Evolutionary conservation across 208 protist species (phyloP).

Genomic region (Angomonas deanei): DNA sequence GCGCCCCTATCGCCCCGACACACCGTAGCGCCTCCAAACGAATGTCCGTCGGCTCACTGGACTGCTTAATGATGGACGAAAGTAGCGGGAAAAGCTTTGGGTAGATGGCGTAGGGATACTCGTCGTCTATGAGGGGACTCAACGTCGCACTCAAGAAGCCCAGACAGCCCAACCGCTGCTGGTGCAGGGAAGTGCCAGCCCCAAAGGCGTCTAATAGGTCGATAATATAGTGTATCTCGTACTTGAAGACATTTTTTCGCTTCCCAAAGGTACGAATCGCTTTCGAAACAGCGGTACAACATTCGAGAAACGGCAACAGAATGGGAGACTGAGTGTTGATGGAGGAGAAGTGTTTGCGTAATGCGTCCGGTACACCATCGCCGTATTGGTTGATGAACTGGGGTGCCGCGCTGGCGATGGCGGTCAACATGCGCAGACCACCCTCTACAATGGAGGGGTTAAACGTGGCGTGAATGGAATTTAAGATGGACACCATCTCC

Average conservation of each 20-base stretch:
- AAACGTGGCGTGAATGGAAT: constrained; percentile 41
- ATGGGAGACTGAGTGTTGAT: constrained; percentile 34
- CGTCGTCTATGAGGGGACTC: constrained; percentile 47
- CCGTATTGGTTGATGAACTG: constrained; percentile 76
- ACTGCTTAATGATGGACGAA: constrained; percentile 47
- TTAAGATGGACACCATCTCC: constrained; percentile 62
- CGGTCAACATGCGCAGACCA: constrained; percentile 65
- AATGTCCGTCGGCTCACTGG: constrained; percentile 62
- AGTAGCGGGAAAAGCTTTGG: constrained; percentile 67
- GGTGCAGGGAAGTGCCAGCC: constrained; percentile 40
- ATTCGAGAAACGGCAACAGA: constrained; percentile 62
- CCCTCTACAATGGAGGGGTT: constrained; percentile 51
- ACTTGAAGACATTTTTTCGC: constrained; percentile 29
- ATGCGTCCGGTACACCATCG: constrained; percentile 53
- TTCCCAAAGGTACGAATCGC: constrained; percentile 59
- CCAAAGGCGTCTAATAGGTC: constrained; percentile 60
- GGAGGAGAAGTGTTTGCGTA: constrained; percentile 46
- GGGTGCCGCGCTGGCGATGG: constrained; percentile 59
- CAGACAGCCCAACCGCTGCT: constrained; percentile 58
- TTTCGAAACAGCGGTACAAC: constrained; percentile 58
- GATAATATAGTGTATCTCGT: constrained; percentile 51
- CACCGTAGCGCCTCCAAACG: constrained; percentile 77
- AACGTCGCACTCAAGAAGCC: constrained; percentile 69
- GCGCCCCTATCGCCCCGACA: constrained; percentile 68
- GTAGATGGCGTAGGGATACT: constrained; percentile 63